Percentiles rank a stretch among this genome's conserved stretches.
phyloP scores from a whole-genome alignment of 2,329 filamentous ascomycete species.

The Botrytis fragariae region DNA sequence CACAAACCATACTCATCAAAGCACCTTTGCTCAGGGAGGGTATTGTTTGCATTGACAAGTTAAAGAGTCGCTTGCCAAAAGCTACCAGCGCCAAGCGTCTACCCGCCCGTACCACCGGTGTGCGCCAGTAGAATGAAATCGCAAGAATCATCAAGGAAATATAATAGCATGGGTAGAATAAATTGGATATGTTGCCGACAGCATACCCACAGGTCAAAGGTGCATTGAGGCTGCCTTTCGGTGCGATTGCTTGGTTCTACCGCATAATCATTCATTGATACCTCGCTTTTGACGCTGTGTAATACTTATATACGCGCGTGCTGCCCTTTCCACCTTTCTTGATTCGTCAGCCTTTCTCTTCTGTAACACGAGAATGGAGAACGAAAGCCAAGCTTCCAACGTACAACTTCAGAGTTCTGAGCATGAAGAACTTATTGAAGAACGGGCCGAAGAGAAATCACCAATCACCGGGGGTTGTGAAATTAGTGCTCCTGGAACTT shows the following conservation, averaged over 20 bases:
- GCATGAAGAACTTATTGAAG: not conserved
- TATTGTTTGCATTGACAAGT: not conserved
- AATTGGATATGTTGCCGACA: not conserved
- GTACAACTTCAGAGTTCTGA: not conserved
- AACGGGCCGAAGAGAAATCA: not conserved
- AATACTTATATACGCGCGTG: slow-evolving; percentile 13
- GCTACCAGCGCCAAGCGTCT: not conserved
- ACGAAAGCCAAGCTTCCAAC: slow-evolving; percentile 7
- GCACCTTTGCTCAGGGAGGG: not conserved
- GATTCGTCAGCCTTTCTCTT: not conserved
- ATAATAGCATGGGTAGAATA: not conserved
- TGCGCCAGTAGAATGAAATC: slow-evolving; percentile 1
- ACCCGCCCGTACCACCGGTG: not conserved
- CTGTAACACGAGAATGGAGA: slow-evolving; percentile 4
- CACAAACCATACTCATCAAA: not conserved
- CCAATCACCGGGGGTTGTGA: not conserved
- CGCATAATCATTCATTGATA: slow-evolving; percentile 7
- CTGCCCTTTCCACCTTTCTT: not conserved
- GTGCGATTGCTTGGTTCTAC: slow-evolving; percentile 4
- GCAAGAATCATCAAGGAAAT: slow-evolving; percentile 2
- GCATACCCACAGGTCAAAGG: not conserved
- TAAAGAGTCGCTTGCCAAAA: not conserved
- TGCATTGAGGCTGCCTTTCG: slow-evolving; percentile 2
- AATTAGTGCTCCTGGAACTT: not conserved
- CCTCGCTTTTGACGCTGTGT: not conserved